phyloP scores from a whole-genome alignment of 2,329 filamentous ascomycete genomes.

The Alternaria brassicicola region DNA sequence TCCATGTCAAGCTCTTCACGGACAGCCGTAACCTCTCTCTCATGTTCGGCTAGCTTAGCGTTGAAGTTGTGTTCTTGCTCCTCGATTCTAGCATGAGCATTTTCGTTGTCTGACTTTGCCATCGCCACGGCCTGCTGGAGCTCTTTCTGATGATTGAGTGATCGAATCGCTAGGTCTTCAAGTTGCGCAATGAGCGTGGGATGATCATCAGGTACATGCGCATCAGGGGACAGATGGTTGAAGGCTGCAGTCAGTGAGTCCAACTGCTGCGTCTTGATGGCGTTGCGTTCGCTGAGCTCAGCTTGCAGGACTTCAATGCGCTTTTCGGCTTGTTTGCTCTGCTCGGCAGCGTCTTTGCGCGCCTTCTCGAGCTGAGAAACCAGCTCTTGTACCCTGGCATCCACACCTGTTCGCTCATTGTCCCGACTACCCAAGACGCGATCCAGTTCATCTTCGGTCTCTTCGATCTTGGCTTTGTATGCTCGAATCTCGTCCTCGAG shows the following conservation, averaged over 20 bases:
- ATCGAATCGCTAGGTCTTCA: constrained; percentile 53
- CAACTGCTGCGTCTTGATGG: constrained; percentile 36
- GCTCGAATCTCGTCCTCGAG: constrained; percentile 80
- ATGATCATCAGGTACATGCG: constrained; percentile 46
- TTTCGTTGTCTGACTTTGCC: constrained; percentile 55
- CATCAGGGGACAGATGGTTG: constrained; percentile 46
- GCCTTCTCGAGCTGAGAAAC: constrained; percentile 73
- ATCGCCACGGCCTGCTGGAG: constrained; percentile 55
- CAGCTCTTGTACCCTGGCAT: constrained; percentile 71
- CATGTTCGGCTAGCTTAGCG: constrained; percentile 46
- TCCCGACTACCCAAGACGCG: constrained; percentile 81
- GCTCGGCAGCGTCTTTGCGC: constrained; percentile 56
- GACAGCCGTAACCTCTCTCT: constrained; percentile 44
- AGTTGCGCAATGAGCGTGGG: constrained; percentile 50
- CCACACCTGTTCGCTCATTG: constrained; percentile 74
- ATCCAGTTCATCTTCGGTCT: constrained; percentile 91
- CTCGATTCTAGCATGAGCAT: constrained; percentile 48
- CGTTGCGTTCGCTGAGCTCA: constrained; percentile 62
- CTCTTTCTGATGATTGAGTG: constrained; percentile 53
- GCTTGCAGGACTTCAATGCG: constrained; percentile 59
- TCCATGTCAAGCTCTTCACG: constrained; percentile 56
- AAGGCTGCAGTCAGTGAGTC: constrained; percentile 46
- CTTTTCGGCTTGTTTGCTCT: constrained; percentile 52
- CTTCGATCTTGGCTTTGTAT: constrained; percentile 78
- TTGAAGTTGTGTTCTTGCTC: constrained; percentile 48